phyloP scores from a whole-genome alignment of 2,329 filamentous ascomycete genomes.

The Amauroascus verrucosus region DNA sequence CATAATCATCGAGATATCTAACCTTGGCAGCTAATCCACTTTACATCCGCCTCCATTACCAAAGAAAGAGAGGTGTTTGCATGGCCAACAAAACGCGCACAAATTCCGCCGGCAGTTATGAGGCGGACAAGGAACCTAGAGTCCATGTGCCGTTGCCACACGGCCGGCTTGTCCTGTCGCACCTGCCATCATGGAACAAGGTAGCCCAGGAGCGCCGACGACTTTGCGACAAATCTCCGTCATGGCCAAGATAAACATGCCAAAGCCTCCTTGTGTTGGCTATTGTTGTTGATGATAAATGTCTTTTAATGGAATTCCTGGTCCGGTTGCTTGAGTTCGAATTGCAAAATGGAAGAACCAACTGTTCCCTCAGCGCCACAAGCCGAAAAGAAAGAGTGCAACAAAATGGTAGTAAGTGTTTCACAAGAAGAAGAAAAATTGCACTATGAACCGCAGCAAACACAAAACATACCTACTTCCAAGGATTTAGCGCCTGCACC shows the following conservation, averaged over 20 bases:
- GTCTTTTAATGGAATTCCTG: background rate
- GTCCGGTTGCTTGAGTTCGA: background rate
- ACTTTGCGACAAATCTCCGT: background rate
- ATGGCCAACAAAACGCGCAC: background rate
- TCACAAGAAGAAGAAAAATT: background rate
- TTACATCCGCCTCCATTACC: background rate
- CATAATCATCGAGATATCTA: background rate
- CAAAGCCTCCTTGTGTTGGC: too few species aligned
- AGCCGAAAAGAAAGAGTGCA: background rate
- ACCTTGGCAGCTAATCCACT: background rate
- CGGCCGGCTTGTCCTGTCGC: background rate
- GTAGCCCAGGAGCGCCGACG: background rate
- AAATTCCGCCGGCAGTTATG: background rate
- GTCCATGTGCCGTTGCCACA: background rate
- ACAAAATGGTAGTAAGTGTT: background rate
- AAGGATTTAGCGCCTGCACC: background rate
- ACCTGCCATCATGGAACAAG: background rate
- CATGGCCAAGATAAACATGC: too few species aligned
- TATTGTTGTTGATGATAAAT: background rate
- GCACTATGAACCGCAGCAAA: background rate
- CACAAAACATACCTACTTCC: background rate
- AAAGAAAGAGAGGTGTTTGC: too few species aligned
- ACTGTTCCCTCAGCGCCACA: background rate
- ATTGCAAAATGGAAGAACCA: background rate
- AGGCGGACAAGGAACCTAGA: background rate